phyloP scores from a whole-genome alignment of 306 rosid species.

The Alnus rubra region DNA sequence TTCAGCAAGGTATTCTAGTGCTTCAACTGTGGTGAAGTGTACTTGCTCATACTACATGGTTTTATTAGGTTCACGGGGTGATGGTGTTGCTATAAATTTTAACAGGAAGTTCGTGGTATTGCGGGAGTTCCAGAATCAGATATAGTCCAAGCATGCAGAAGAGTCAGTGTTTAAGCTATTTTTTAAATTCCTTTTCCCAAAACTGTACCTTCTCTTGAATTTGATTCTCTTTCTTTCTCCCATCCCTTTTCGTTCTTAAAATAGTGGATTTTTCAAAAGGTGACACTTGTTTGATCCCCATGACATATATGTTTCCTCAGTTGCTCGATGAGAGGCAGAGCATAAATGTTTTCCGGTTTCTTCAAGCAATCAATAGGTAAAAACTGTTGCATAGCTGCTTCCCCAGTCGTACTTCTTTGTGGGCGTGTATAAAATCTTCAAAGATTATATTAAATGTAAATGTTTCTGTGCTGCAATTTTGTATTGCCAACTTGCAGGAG shows the following conservation, averaged over 20 bases:
- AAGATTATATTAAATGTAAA: background rate
- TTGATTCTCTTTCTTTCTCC: constrained; percentile 9
- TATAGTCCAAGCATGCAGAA: constrained; percentile 90
- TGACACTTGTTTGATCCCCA: constrained; percentile 17
- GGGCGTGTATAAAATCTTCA: background rate
- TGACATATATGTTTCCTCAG: constrained; percentile 44
- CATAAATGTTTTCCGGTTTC: constrained; percentile 68
- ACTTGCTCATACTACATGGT: background rate
- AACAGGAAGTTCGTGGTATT: constrained; percentile 81
- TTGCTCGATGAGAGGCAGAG: constrained; percentile 86
- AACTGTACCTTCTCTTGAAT: constrained; percentile 26
- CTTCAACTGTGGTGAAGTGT: constrained; percentile 10
- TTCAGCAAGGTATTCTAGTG: constrained; percentile 76
- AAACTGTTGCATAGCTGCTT: constrained; percentile 14
- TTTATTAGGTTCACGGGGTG: constrained; percentile 13
- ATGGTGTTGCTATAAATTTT: constrained; percentile 13
- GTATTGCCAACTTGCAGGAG: constrained; percentile 55
- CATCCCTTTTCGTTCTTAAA: background rate
- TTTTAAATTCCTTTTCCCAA: constrained; percentile 10
- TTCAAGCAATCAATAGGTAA: constrained; percentile 73
- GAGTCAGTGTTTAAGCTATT: constrained; percentile 48
- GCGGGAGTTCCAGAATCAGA: constrained; percentile 88
- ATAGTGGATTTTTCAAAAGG: constrained; percentile 5
- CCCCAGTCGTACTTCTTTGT: background rate
- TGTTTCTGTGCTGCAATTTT: constrained; percentile 21